phyloP scores from a whole-genome alignment of 108 stramenopile species.

The Aurantiochytrium sp. region DNA sequence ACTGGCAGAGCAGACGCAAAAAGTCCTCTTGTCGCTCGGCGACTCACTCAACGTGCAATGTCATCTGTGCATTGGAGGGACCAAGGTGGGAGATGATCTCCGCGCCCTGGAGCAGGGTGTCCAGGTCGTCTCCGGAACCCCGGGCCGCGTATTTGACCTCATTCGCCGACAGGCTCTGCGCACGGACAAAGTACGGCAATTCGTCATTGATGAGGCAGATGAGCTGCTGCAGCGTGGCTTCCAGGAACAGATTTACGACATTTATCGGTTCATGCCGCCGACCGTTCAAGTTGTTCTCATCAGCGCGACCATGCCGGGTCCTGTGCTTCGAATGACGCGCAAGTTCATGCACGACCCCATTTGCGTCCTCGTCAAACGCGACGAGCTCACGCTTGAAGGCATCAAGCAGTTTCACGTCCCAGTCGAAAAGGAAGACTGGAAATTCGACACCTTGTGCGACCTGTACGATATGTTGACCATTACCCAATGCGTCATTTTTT shows the following conservation, averaged over 20 bases:
- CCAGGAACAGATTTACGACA: slow-evolving; percentile 99
- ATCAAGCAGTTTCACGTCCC: slow-evolving; percentile 94
- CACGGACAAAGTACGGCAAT: slow-evolving; percentile 67
- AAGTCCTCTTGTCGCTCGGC: slow-evolving; percentile 77
- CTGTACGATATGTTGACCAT: slow-evolving; percentile 97
- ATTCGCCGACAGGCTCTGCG: slow-evolving; percentile 77
- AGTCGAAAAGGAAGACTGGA: slow-evolving; percentile 99
- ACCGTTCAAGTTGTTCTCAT: slow-evolving; percentile 85
- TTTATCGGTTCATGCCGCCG: slow-evolving; percentile 87
- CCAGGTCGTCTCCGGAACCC: slow-evolving; percentile 93
- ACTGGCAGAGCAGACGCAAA: slow-evolving; percentile 92
- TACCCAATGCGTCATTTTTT: slow-evolving; percentile 98
- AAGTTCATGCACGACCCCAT: slow-evolving; percentile 97
- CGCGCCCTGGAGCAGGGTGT: slow-evolving; percentile 77
- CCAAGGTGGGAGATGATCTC: slow-evolving; percentile 82
- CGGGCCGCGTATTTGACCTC: slow-evolving; percentile 95
- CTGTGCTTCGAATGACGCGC: slow-evolving; percentile 91
- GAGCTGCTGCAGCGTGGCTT: slow-evolving; percentile 94
- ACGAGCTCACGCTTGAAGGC: slow-evolving; percentile 95
- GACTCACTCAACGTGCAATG: slow-evolving; percentile 95
- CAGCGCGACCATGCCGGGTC: slow-evolving; percentile 84
- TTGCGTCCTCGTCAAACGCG: slow-evolving; percentile 87
- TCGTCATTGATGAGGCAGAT: slow-evolving; percentile 98
- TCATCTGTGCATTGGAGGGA: slow-evolving; percentile 95
- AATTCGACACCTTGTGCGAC: slow-evolving; percentile 97